Evolutionary conservation across 2,329 filamentous ascomycete genomes (phyloP).

Genomic region (Dothideomycetes sp.): DNA sequence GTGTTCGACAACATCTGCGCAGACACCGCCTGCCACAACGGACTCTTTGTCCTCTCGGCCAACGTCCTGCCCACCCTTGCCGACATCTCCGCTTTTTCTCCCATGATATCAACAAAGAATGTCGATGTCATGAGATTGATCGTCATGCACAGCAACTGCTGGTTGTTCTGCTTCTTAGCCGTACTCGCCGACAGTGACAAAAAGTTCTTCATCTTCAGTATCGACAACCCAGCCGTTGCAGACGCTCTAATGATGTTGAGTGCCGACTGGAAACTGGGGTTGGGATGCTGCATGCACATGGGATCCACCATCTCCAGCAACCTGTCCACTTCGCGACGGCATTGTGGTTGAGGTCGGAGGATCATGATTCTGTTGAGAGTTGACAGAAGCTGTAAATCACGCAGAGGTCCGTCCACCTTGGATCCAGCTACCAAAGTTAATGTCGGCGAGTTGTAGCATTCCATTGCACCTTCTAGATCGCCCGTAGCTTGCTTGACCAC

Average conservation of each 20-base stretch:
- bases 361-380: constrained; percentile 42
- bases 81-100: constrained; percentile 47
- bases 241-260: constrained; percentile 64
- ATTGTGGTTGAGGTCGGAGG: constrained; percentile 27
- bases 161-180: constrained; percentile 61
- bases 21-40: constrained; percentile 51
- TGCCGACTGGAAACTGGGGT: constrained; percentile 66
- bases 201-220: constrained; percentile 69
- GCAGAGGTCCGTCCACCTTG: constrained; percentile 21
- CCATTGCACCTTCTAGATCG: constrained; percentile 57
- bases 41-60: constrained; percentile 42
- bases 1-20: constrained; percentile 70
- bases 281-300: constrained; percentile 59
- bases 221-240: constrained; percentile 52
- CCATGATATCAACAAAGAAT: constrained; percentile 74
- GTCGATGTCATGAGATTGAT: constrained; percentile 76
- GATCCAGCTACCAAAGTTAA: constrained; percentile 43
- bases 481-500: constrained; percentile 70
- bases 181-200: constrained; percentile 64
- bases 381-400: constrained; percentile 39
- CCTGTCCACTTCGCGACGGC: constrained; percentile 47
- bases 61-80: constrained; percentile 41
- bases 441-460: constrained; percentile 53
- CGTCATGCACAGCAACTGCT: constrained; percentile 71
- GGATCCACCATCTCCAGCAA: constrained; percentile 59